Percentiles rank a stretch among this genome's conserved stretches.
phyloP scores from a whole-genome alignment of 2,329 filamentous ascomycete species.

The Alternaria ventricosa region DNA sequence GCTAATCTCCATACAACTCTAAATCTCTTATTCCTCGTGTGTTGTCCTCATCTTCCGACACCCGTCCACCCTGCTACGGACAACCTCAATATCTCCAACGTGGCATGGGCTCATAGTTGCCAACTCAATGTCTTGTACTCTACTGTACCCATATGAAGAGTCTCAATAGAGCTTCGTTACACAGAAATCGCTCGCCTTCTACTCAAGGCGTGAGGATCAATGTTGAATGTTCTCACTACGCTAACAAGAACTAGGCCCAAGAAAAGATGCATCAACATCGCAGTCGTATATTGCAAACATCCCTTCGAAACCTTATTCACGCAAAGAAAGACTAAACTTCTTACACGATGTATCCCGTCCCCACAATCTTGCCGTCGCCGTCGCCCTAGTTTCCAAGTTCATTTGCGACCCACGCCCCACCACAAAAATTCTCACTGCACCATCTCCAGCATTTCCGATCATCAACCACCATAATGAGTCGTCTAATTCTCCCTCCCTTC shows the following conservation, averaged over 20 bases:
- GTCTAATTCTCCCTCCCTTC: rapidly evolving
- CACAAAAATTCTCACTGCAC: background rate
- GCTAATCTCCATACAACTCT: too few species aligned
- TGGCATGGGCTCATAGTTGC: background rate
- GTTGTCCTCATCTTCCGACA: background rate
- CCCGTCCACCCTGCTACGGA: background rate
- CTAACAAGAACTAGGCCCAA: background rate
- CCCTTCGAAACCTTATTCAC: background rate
- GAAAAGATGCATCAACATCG: background rate
- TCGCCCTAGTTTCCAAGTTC: background rate
- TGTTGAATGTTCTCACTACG: rapidly evolving
- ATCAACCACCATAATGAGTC: rapidly evolving
- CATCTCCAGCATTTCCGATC: background rate
- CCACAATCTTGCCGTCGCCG: background rate
- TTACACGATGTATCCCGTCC: background rate
- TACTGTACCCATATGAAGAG: rapidly evolving
- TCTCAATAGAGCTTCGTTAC: background rate
- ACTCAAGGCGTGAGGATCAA: background rate
- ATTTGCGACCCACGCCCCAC: background rate
- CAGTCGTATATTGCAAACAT: background rate
- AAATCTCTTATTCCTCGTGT: too few species aligned
- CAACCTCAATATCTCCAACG: background rate
- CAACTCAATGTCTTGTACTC: background rate
- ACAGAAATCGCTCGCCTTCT: background rate
- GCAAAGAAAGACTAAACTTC: rapidly evolving